phyloP scores from a whole-genome alignment of 306 rosid species.

The Malus asiatica region DNA sequence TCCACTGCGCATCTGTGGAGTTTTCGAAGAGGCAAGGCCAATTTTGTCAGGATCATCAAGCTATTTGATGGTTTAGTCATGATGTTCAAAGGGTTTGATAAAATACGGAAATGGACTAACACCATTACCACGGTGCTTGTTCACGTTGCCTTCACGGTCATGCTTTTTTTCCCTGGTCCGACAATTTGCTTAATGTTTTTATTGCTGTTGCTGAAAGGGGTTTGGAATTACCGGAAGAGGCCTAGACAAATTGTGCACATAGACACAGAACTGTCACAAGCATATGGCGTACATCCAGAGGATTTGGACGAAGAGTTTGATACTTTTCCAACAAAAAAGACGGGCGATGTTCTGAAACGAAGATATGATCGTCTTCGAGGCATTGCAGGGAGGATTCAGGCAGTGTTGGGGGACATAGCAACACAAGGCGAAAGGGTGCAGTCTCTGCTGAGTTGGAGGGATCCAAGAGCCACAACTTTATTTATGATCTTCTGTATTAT shows the following conservation, averaged over 20 bases:
- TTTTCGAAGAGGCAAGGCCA: constrained; percentile 25
- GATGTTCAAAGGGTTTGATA: constrained; percentile 3
- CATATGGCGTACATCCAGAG: constrained; percentile 16
- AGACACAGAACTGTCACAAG: constrained; percentile 27
- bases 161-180: constrained; percentile 7
- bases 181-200: constrained; percentile 6
- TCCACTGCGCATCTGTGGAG: constrained; percentile 27
- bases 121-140: not conserved
- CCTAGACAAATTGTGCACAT: constrained; percentile 25
- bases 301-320: constrained; percentile 55
- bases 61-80: constrained; percentile 4
- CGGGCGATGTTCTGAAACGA: constrained; percentile 10
- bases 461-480: constrained; percentile 28
- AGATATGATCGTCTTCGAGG: constrained; percentile 34
- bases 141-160: not conserved
- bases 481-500: constrained; percentile 10
- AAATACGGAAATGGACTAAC: constrained; percentile 23
- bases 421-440: constrained; percentile 21
- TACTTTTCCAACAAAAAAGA: constrained; percentile 29
- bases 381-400: constrained; percentile 17
- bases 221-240: constrained; percentile 1
- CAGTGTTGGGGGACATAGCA: constrained; percentile 22
- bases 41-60: constrained; percentile 20
- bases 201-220: not conserved
- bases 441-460: constrained; percentile 36